A percentile compares a stretch with the other conserved stretches of the same genome.
phyloP scores from a whole-genome alignment of 805 yeast species.

The Sugiyamaella chiloensis region DNA sequence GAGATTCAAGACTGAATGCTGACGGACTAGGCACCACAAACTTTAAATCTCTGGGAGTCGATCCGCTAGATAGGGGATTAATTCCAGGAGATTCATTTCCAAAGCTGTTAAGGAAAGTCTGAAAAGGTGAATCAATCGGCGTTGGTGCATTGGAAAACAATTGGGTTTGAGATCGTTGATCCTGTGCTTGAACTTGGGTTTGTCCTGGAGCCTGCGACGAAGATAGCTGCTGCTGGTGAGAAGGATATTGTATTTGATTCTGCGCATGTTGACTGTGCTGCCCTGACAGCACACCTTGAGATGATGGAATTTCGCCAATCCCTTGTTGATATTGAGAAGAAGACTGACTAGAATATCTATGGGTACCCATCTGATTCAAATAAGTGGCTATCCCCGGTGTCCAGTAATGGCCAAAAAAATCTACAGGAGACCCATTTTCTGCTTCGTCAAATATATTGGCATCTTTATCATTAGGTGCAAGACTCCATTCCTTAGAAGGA shows the following conservation, averaged over 20 bases:
- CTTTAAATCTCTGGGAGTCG: slow-evolving; percentile 7
- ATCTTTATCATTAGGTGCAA: slow-evolving; percentile 19
- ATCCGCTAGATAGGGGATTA: background rate
- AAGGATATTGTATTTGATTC: background rate
- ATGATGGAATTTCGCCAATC: background rate
- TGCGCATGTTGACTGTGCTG: background rate
- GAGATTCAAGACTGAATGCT: slow-evolving; percentile 5
- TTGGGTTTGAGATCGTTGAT: background rate
- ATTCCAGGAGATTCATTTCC: background rate
- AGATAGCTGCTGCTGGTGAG: background rate
- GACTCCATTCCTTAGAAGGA: slow-evolving; percentile 25
- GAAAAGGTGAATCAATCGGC: slow-evolving; percentile 8
- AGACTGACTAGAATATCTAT: slow-evolving; percentile 1
- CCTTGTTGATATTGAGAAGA: background rate
- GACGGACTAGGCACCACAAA: slow-evolving; percentile 7
- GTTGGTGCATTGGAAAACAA: background rate
- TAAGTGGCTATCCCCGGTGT: slow-evolving; percentile 1
- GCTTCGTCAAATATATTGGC: slow-evolving; percentile 16
- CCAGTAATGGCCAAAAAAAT: slow-evolving; percentile 26
- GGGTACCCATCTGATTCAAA: slow-evolving; percentile 2
- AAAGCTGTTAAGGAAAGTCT: slow-evolving; percentile 2
- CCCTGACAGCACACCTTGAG: background rate
- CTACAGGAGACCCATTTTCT: slow-evolving; percentile 20
- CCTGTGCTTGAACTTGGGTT: background rate
- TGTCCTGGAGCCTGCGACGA: background rate